Base-by-base conservation (phyloP, 2,329 filamentous ascomycete species). In the Lachnellula cervina region DNA sequence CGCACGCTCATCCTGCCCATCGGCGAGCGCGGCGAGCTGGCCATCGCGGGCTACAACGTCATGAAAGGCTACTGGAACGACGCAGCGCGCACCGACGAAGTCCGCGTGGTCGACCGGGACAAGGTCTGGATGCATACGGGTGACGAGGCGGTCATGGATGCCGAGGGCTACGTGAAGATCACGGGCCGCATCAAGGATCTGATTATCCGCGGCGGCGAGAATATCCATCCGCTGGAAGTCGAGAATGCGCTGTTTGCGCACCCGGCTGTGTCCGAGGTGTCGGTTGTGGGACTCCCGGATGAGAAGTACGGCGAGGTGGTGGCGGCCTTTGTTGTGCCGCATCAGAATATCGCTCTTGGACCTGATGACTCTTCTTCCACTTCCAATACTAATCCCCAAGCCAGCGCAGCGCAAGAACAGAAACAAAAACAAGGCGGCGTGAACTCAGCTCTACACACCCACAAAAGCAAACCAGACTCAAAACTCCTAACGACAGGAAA, bases 1-100 rank as follows among this genome's bases (percentile, higher is more conserved):
- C 78, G 79, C 48, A 72, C 69, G 2, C 69, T 72, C 14, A 78
- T 87, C 8, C 66, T 96, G 0, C 80, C 82, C 0, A 69, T 89
- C 1, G 83, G 83, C 16, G 75, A 85, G 62, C 77, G 81, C 17
- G 94, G 94, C 19, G 94, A 97, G 72, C 76, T 97, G 3, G 90
- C 88, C 0, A 84, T 92, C 0, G 80, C 82, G 0, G 94, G 94
- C 0, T 97, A 97, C 67, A 77, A 91, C 3, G 81, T 96, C 35
- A 97, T 96, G 91, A 84, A 89, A 70, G 89, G 87, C 42, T 97
- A 99, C 73, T 97, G 85, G 82, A 81, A 75, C n/a, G 90, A 95
- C 67, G 77, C 80, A 11, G 79, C 70, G 23, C 79, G 78, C 59
- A 97, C 92, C 0, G 75, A 76, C 0, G 87, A 89, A 67, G 90